phyloP scores from a whole-genome alignment of 202 grass and related monocot genomes.

The Setaria viridis region DNA sequence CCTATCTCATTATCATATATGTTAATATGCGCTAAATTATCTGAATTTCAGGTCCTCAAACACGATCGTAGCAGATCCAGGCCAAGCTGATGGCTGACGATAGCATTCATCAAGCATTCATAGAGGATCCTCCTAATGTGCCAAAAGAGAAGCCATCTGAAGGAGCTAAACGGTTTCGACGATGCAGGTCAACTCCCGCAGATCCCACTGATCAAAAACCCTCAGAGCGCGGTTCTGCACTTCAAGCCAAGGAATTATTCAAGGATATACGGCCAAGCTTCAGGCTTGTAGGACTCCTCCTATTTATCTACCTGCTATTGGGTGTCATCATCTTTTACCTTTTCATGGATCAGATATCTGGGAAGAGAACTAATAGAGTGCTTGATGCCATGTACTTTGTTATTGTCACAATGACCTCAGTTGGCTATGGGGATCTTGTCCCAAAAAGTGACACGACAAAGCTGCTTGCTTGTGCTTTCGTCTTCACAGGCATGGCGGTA shows the following conservation, averaged over 20 bases:
- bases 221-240: conserved; percentile 20
- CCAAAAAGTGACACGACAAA: conserved; percentile 69
- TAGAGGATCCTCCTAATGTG: conserved; percentile 40
- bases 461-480: conserved; percentile 81
- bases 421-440: conserved; percentile 90
- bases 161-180: conserved; percentile 59
- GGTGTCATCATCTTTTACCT: conserved; percentile 70
- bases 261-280: conserved; percentile 63
- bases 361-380: conserved; percentile 67
- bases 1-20: not conserved
- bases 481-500: conserved; percentile 75
- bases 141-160: conserved; percentile 24
- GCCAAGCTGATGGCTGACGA: conserved; percentile 53
- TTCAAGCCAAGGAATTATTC: conserved; percentile 64
- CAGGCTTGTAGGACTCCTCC: conserved; percentile 54
- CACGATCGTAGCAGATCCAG: conserved; percentile 14
- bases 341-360: conserved; percentile 73
- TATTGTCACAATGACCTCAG: conserved; percentile 92
- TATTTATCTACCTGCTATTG: conserved; percentile 71
- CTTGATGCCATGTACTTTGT: conserved; percentile 90
- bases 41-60: conserved; percentile 9
- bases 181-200: conserved; percentile 53
- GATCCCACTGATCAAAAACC: conserved; percentile 38
- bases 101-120: conserved; percentile 42
- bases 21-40: not conserved